phyloP scores from a whole-genome alignment of 768 basidiomycete species.

The Pisolithus tinctorius region DNA sequence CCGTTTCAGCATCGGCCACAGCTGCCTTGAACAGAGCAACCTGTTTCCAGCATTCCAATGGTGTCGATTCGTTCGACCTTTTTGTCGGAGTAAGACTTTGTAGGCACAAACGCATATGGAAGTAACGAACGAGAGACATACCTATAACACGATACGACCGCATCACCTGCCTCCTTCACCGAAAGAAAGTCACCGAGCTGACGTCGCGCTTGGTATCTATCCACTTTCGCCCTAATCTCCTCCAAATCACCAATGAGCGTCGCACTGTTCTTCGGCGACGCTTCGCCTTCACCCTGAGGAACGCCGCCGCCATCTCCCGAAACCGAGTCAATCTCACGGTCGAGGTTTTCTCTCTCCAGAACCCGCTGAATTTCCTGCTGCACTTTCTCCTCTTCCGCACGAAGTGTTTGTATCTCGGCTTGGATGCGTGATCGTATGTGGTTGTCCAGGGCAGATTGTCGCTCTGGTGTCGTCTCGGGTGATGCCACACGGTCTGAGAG shows the following conservation, averaged over 20 bases:
- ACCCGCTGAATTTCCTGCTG: slow-evolving; percentile 68
- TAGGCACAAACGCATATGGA: background rate
- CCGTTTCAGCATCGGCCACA: slow-evolving; percentile 65
- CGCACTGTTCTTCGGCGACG: slow-evolving; percentile 45
- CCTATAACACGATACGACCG: slow-evolving; percentile 73
- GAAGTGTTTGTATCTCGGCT: slow-evolving; percentile 58
- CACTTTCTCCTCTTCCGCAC: slow-evolving; percentile 62
- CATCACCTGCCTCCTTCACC: slow-evolving; percentile 50
- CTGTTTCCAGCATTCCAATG: slow-evolving; percentile 72
- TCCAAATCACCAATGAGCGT: slow-evolving; percentile 69
- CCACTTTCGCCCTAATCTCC: slow-evolving; percentile 65
- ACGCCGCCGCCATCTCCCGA: slow-evolving; percentile 31
- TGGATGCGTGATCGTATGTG: slow-evolving; percentile 69
- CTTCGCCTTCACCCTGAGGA: slow-evolving; percentile 35
- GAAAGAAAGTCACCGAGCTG: slow-evolving; percentile 48
- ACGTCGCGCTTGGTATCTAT: slow-evolving; percentile 55
- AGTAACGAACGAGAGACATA: slow-evolving; percentile 25
- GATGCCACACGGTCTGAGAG: slow-evolving; percentile 61
- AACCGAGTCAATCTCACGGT: slow-evolving; percentile 47
- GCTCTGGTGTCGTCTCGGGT: slow-evolving; percentile 53
- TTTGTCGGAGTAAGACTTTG: too few relatives aligned
- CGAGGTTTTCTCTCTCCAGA: slow-evolving; percentile 83
- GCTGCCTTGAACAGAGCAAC: slow-evolving; percentile 64
- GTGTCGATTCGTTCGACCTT: slow-evolving; percentile 38
- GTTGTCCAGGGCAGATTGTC: slow-evolving; percentile 68